A percentile compares a stretch with the other conserved stretches of the same genome.
Evolutionary conservation across 805 yeast species (phyloP).

Genomic region (Starmerella sp.): DNA sequence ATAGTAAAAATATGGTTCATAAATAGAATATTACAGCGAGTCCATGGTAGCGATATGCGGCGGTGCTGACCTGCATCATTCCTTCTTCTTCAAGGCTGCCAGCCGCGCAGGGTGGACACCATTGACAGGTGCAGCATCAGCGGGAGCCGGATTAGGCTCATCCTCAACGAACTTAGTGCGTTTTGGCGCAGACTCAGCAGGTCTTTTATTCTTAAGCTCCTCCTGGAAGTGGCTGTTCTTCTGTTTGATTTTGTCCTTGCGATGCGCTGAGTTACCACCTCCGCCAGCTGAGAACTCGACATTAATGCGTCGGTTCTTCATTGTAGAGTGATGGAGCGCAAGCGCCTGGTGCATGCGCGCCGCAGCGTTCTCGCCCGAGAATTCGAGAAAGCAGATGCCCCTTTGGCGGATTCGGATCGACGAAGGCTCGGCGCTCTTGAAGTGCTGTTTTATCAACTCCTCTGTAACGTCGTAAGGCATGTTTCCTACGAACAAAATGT

Average conservation of each 20-base stretch:
- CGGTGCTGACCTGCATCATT: neutral
- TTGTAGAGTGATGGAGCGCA: constrained; percentile 62
- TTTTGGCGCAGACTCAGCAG: neutral
- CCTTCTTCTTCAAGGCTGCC: constrained; percentile 12
- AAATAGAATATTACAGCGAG: no score
- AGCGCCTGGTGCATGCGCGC: constrained; percentile 75
- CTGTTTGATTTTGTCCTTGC: constrained; percentile 51
- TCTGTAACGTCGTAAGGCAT: constrained; percentile 62
- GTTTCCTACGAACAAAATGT: constrained; percentile 81
- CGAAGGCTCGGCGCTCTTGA: constrained; percentile 58
- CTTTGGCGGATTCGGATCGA: constrained; percentile 54
- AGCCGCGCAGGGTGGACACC: constrained; percentile 18
- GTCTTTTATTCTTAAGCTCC: constrained; percentile 43
- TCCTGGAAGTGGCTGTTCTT: constrained; percentile 67
- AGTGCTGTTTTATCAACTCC: constrained; percentile 56
- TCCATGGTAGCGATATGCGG: no score
- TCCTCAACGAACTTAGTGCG: neutral
- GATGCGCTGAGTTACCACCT: constrained; percentile 72
- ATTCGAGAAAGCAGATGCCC: constrained; percentile 88
- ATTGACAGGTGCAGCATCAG: constrained; percentile 5
- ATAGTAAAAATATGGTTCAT: no score
- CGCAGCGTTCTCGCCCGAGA: constrained; percentile 57
- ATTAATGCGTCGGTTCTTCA: constrained; percentile 69
- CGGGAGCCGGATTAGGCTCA: constrained; percentile 7
- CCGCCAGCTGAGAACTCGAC: constrained; percentile 98